These are phyloP conservation scores for Candida boleticola DNA, from an alignment of 805 yeast species.

Conservation along the genomic window DNA sequence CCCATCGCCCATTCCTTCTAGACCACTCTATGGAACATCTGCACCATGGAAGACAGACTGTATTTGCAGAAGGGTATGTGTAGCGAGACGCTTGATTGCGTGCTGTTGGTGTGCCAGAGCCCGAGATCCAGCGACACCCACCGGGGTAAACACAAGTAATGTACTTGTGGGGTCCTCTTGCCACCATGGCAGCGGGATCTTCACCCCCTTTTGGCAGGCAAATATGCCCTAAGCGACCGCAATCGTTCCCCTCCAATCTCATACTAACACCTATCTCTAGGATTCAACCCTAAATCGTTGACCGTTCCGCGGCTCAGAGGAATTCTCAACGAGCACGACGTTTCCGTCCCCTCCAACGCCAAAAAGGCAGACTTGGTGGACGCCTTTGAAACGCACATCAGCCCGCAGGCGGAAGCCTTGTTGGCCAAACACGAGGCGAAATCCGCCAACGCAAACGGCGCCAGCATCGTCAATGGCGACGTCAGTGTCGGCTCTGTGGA, in stretches of 20 bases:
- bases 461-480: slow-evolving; percentile 17
- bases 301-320: slow-evolving; percentile 71
- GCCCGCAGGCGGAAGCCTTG: slow-evolving; percentile 45
- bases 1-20: no score
- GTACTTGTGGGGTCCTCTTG: no score
- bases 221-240: no score
- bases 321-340: slow-evolving; percentile 58
- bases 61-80: slow-evolving; percentile 25
- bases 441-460: slow-evolving; percentile 14
- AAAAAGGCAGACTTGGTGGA: slow-evolving; percentile 65
- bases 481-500: neutral
- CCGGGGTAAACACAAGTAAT: no score
- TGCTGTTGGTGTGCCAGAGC: no score
- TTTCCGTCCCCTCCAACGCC: slow-evolving; percentile 59
- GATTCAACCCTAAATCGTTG: slow-evolving; percentile 65
- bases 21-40: no score
- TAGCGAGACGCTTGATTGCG: no score
- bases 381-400: slow-evolving; percentile 56
- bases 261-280: slow-evolving; percentile 23
- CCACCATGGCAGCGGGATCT: neutral
- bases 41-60: slow-evolving; percentile 20
- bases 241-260: neutral
- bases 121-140: no score
- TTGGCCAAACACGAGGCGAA: slow-evolving; percentile 26
- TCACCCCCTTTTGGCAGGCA: neutral